Evolutionary conservation across 768 basidiomycete species (phyloP).

Genomic region (Pholiota conissans): DNA sequence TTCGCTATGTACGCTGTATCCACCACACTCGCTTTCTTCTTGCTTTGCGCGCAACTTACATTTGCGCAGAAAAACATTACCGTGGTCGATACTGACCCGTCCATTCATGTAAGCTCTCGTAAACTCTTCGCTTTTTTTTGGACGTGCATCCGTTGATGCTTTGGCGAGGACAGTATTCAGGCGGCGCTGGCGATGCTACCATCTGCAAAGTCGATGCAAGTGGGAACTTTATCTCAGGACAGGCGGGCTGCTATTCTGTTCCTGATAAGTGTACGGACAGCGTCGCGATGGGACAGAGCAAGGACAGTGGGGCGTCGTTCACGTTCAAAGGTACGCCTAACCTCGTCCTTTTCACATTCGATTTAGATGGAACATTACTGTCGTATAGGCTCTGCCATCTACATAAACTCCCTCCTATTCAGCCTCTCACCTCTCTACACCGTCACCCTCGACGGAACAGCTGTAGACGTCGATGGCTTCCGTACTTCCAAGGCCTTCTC

Average conservation of each 20-base stretch:
- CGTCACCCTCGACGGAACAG: neutral
- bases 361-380: neutral
- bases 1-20: neutral
- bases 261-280: neutral
- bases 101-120: slow-evolving; percentile 2
- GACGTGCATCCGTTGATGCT: neutral
- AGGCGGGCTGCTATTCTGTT: neutral
- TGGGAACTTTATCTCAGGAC: neutral
- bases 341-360: neutral
- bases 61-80: slow-evolving; percentile 9
- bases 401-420: neutral
- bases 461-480: neutral
- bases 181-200: neutral
- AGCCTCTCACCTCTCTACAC: neutral
- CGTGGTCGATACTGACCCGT: slow-evolving; percentile 9
- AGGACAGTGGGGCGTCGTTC: neutral
- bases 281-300: slow-evolving; percentile 1
- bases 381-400: slow-evolving; percentile 2
- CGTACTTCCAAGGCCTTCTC: neutral
- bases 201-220: neutral
- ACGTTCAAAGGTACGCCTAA: neutral
- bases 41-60: neutral
- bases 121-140: neutral
- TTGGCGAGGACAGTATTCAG: neutral
- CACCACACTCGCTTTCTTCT: neutral